Evolutionary conservation across 2,329 filamentous ascomycete genomes (phyloP).

Genomic region (Pseudofabraea citricarpa): DNA sequence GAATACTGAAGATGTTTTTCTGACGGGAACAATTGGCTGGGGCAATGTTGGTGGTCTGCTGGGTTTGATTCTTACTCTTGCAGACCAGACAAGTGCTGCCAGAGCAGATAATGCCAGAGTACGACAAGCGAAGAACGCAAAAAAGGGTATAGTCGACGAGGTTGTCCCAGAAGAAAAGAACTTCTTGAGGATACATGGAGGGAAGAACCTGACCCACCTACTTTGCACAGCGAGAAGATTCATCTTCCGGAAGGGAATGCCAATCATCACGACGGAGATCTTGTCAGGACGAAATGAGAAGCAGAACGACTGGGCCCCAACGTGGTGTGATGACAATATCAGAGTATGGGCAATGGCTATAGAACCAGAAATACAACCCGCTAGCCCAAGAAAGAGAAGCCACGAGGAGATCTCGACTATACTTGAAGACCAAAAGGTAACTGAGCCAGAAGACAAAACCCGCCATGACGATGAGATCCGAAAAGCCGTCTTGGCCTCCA

Average conservation of each 20-base stretch:
- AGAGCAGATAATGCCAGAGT: conserved; percentile 38
- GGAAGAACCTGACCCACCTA: conserved; percentile 72
- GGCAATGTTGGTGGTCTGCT: conserved; percentile 73
- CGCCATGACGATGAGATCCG: conserved; percentile 45
- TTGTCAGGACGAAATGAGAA: conserved; percentile 6
- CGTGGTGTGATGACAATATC: conserved; percentile 72
- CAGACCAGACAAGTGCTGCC: conserved; percentile 54
- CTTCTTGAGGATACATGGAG: conserved; percentile 67
- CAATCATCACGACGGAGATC: conserved; percentile 67
- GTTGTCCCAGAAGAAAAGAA: conserved; percentile 23
- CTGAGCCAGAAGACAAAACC: conserved; percentile 24
- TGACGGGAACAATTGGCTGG: conserved; percentile 77
- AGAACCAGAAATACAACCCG: conserved; percentile 21
- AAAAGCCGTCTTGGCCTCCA: conserved; percentile 62
- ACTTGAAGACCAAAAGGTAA: conserved; percentile 8
- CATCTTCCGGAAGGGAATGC: conserved; percentile 79
- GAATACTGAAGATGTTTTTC: conserved; percentile 72
- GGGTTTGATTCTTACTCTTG: conserved; percentile 79
- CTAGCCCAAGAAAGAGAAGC: conserved; percentile 39
- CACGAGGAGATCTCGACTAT: conserved; percentile 40
- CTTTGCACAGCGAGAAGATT: conserved; percentile 81
- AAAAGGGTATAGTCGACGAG: conserved; percentile 22
- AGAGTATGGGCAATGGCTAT: conserved; percentile 80
- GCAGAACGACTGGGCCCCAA: conserved; percentile 43
- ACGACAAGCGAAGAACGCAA: conserved; percentile 30